Evolutionary conservation across 306 rosid genomes (phyloP).

Genomic region (Fragaria ananassa): DNA sequence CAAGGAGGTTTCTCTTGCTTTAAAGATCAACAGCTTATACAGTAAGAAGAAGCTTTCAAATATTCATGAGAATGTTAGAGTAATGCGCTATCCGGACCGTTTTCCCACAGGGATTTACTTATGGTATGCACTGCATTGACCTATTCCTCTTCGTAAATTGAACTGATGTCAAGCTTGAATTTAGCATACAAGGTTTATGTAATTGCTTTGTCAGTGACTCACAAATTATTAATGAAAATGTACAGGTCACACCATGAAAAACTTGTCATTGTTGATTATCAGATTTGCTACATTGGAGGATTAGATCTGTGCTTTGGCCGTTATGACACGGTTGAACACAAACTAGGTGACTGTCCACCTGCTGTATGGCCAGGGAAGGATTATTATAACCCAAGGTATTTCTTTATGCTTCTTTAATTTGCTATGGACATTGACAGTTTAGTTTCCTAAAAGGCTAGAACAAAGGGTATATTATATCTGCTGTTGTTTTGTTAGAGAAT

Average conservation of each 20-base stretch:
- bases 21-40: slow-evolving; percentile 46
- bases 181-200: neutral
- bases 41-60: slow-evolving; percentile 38
- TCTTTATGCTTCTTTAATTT: neutral
- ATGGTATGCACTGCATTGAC: slow-evolving; percentile 31
- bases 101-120: slow-evolving; percentile 42
- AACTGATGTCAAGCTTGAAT: neutral
- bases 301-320: slow-evolving; percentile 54
- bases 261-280: slow-evolving; percentile 46
- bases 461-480: neutral
- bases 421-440: neutral
- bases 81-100: slow-evolving; percentile 45
- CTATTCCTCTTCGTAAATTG: neutral
- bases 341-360: slow-evolving; percentile 45
- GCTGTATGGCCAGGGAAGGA: slow-evolving; percentile 52
- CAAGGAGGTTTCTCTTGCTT: slow-evolving; percentile 51
- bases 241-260: slow-evolving; percentile 57
- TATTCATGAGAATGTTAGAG: slow-evolving; percentile 45
- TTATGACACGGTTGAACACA: slow-evolving; percentile 43
- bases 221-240: slow-evolving; percentile 1
- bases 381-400: slow-evolving; percentile 51
- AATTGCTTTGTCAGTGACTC: neutral
- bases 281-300: slow-evolving; percentile 47
- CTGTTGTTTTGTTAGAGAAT: neutral
- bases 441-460: neutral